phyloP scores from a whole-genome alignment of 225 moss, liverwort and hornwort species.

The Climacium dendroides region DNA sequence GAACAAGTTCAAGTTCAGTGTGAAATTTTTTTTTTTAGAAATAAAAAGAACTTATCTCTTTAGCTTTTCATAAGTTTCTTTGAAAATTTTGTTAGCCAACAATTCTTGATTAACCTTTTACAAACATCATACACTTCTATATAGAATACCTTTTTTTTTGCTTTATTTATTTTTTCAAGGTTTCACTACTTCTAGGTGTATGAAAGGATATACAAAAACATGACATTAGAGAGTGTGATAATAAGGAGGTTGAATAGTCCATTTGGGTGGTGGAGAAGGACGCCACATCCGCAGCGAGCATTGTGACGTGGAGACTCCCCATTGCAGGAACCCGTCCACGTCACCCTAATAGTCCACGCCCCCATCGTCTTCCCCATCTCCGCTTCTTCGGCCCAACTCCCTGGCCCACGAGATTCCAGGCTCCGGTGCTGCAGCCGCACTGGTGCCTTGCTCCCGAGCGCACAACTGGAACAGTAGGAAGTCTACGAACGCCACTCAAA shows the following conservation, averaged over 20 bases:
- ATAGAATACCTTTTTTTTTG: accelerated
- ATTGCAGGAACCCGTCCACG: neutral
- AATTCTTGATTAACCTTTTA: accelerated
- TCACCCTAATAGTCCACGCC: neutral
- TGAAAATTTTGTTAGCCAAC: accelerated
- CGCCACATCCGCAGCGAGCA: neutral
- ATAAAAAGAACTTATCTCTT: accelerated
- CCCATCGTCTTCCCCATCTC: neutral
- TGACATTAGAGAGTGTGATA: neutral
- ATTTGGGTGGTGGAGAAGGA: neutral
- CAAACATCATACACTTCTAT: neutral
- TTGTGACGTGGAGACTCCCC: neutral
- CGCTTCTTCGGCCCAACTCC: neutral
- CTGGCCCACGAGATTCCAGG: neutral
- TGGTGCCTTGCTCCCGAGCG: neutral
- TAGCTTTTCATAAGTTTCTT: accelerated
- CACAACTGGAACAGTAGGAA: neutral
- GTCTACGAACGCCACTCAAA: neutral
- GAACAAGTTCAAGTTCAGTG: accelerated
- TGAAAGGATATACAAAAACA: neutral
- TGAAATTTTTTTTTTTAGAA: accelerated
- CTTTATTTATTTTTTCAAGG: neutral
- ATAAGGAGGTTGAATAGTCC: neutral
- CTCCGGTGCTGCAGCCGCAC: neutral
- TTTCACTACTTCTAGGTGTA: neutral